Base-by-base conservation (phyloP, 768 basidiomycete genomes). In the Xanthoconium stramineum region DNA sequence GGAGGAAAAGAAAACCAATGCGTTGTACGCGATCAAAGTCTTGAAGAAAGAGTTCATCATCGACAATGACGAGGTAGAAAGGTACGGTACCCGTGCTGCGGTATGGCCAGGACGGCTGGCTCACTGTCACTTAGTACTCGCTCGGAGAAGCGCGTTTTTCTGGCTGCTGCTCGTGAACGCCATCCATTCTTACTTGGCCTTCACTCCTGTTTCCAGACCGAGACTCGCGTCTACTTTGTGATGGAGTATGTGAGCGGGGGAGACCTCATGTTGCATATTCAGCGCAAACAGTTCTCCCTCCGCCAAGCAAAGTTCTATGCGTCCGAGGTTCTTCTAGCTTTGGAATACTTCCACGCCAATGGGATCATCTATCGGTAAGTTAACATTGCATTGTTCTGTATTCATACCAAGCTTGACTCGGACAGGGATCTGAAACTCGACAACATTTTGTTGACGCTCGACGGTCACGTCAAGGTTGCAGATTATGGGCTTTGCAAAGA, bases 201-300 rank as follows among this genome's bases (percentile, higher is more conserved):
- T 39, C 97, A 98, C 69, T 98, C 96, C 15, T 98, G 97, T 78
- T 99, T 99, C 85, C 97, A 99, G 76, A 98, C 97, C 5, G 97
- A 98, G 74, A 98, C 97, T 5, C 89, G 97, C 20, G 89, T 99
- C 50, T 99, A 99, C 78, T 98, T 99, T 69, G 97, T 98, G 64
- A 98, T 99, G 97, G 97, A 98, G 75, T 99, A 98, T 74, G 90
- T 99, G 59, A 94, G 93, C 66, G 97, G 97, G 57, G 97, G 97
- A 63, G 97, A 99, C 77, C 82, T 99, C 57, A 98, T 99, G 97
- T 79, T 98, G 62, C 97, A 99, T 73, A 98, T 99, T 65, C 97
- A 99, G 71, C 86, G 96, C 69, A 95, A 96, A 74, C 97, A 99
- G 66, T 99, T 99, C 74, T 98, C 96, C 44, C 84, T 98, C 17